Conservation (phyloP, 371 early-diverging fungal species). For the Catenaria anguillulae region DNA sequence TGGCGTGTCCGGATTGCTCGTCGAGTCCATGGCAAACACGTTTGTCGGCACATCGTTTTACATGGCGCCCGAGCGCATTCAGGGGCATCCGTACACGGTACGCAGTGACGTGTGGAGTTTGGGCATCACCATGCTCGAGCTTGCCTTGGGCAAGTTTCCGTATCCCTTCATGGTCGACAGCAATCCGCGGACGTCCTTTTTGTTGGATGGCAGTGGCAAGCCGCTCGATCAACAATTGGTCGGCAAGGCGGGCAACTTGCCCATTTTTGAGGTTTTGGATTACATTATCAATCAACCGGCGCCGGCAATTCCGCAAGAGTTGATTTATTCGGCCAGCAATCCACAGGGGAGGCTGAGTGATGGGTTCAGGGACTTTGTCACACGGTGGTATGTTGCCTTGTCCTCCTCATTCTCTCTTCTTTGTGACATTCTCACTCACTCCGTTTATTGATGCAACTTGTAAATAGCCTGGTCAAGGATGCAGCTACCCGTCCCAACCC, state of each 20-base stretch:
- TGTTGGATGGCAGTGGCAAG: slow-evolving; percentile 38
- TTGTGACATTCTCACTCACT: not conserved
- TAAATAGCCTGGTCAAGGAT: slow-evolving; percentile 52
- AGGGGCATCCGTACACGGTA: slow-evolving; percentile 49
- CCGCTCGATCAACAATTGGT: too few relatives aligned
- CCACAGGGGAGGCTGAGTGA: slow-evolving; percentile 42
- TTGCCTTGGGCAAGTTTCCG: slow-evolving; percentile 79
- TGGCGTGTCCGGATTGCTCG: slow-evolving; percentile 77
- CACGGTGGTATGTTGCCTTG: slow-evolving; percentile 40
- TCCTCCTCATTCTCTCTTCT: not conserved
- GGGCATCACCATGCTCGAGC: slow-evolving; percentile 81
- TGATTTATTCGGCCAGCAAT: slow-evolving; percentile 3
- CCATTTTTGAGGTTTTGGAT: slow-evolving; percentile 80
- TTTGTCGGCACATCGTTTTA: slow-evolving; percentile 90
- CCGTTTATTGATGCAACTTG: too few relatives aligned
- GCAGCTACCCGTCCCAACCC: slow-evolving; percentile 53
- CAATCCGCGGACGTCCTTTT: not conserved
- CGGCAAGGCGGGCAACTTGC: slow-evolving; percentile 35
- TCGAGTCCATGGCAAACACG: slow-evolving; percentile 77
- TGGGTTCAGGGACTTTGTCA: slow-evolving; percentile 62
- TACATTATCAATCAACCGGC: slow-evolving; percentile 82
- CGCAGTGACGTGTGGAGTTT: slow-evolving; percentile 91
- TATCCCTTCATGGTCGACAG: slow-evolving; percentile 25
- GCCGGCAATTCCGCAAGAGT: slow-evolving; percentile 50
- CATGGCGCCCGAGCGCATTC: slow-evolving; percentile 34